Base-by-base conservation (phyloP, 23 red algal species). In the Gracilaria gracilis region DNA sequence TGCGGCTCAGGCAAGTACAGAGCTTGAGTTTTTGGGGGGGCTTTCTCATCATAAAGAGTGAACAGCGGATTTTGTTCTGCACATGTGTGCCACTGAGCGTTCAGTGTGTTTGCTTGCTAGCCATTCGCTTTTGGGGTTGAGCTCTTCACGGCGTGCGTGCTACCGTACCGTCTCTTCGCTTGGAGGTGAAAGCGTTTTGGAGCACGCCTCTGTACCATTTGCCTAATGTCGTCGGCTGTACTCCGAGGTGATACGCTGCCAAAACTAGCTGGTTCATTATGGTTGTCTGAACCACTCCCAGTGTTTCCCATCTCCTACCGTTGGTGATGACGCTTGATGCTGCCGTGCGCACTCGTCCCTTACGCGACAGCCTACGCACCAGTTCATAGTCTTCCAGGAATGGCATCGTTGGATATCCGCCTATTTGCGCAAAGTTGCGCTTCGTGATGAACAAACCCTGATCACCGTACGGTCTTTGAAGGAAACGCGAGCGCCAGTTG, bases 231-330 rank as follows among this genome's bases (percentile, higher is more conserved):
- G 50, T 21, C 31, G 64, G 59, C 21, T 34, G 38, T 28, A 94
- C 57, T 33, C 90, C 90, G 7, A 95, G 12, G 23, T 78, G 57
- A 54, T 91, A 89, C 37, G 76, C 90, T 4, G 79, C 35, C 66
- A 98, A 19, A 49, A 98, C 88, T 8, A 87, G 61, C 79, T 98
- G 96, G 88, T 98, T 98, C n/a, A 98, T 37, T 24, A 95, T 39
- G 39, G 93, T 93, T n/a, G 96, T 95, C 35, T 79, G 85, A 49
- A 84, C 42, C 28, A 98, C 93, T 33, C 96, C 96, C 11, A 94
- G 54, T 12, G 69, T 50, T 33, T 91, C 70, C 93, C 93, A 98
- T 40, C 96, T 71, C 19, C 93, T 65, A 1, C 48, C 93, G 34
- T 79, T 91, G 20, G 93, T 95, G 80, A 61, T 51, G 14, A 91